phyloP scores from a whole-genome alignment of 441 rosid species.

The Biscutella auriculata region DNA sequence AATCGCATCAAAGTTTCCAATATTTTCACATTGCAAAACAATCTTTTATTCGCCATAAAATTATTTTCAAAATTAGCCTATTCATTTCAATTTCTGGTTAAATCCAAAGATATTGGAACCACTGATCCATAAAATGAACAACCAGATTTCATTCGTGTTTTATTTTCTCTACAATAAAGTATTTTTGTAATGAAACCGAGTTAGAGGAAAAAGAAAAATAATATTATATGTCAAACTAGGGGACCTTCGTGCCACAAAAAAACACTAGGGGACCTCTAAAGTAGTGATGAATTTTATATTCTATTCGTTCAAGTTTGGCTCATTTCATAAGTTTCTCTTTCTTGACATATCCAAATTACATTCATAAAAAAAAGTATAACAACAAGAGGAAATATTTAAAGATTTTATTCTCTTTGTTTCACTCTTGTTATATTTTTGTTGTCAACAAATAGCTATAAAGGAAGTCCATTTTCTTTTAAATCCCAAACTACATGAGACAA shows the following conservation, averaged over 20 bases:
- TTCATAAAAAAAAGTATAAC: too few species aligned
- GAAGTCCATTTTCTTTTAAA: too few species aligned
- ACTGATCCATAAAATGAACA: neutral
- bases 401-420: too few species aligned
- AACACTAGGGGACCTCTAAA: neutral
- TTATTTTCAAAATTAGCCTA: neutral
- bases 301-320: neutral
- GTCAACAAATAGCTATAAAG: too few species aligned
- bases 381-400: too few species aligned
- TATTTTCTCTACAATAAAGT: neutral
- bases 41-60: too few species aligned
- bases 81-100: neutral
- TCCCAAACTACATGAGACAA: too few species aligned
- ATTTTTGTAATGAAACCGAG: neutral
- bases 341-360: too few species aligned
- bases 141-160: neutral
- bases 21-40: too few species aligned
- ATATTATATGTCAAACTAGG: too few species aligned
- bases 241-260: neutral
- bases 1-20: neutral
- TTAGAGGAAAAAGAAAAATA: neutral
- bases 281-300: neutral
- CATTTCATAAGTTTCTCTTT: neutral
- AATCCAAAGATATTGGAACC: constrained; percentile 6
- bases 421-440: too few species aligned